Evolutionary conservation across 1,284 basidiomycete genomes (phyloP), one percentile per base, ranked within the genome.

Genomic region (Leccinum subspadiceum): DNA sequence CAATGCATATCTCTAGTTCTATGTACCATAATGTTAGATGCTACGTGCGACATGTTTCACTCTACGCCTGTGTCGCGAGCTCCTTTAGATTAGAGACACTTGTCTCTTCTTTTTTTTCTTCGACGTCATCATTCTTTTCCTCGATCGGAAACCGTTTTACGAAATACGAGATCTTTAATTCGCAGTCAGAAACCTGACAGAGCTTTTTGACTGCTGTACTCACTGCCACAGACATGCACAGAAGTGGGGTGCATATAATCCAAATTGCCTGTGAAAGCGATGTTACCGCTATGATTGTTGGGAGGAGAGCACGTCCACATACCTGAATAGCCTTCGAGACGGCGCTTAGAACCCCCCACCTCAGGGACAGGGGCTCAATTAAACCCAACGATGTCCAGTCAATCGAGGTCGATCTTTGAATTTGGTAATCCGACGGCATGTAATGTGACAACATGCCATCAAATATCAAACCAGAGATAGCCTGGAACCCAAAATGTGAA

Each of bases 391-490:
- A 72, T 62, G 77, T 79, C 70, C 86, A 83, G 68, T 89, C 77
- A 60, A 84, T 78, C 1, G 83, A 75, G n/a, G 76, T 75, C 20
- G 76, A 74, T 61, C 70, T 65, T 49, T 76, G 68, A 39, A 78
- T 70, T 51, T 72, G 69, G 58, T 85, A 73, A 60, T 76, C 77
- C 44, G 76, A 59, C 20, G 86, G 86, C 61, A 89, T 70, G 58
- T 76, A 76, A 53, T 71, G 72, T 55, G 78, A 75, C 17, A 86
- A 71, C 56, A 79, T 77, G 44, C 78, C 82, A 68, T 87, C 80
- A 71, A 89, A 91, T 61, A 90, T 78, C 54, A 89, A 84, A n/a
- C 90, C 88, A 60, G 90, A 84, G 44, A 89, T 78, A 52, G 90
- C 83, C 90, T 92, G 67, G 22, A 63, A 63, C 61, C 35, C 54